Evolutionary conservation across 441 rosid genomes (phyloP), one percentile per base, ranked within the genome.

Genomic region (Brassica hybrid): DNA sequence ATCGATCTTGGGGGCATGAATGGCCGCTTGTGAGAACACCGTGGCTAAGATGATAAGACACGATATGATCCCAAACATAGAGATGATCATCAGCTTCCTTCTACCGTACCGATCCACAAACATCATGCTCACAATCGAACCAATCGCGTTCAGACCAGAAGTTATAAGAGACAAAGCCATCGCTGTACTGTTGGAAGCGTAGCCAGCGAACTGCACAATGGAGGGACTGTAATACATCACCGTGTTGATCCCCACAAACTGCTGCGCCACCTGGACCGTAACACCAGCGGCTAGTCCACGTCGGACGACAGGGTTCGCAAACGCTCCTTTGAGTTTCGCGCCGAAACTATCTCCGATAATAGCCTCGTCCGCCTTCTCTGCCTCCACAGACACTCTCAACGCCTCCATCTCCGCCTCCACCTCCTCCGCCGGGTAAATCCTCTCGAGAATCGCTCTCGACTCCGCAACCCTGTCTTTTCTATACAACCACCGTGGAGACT

Each of bases 401-500:
- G 87, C 89, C 13, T 59, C 77, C 80, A 93, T 69, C 82, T 93
- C 99, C 0, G 38, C 71, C 63, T 88, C 91, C 4, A 94, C 91
- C 69, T 94, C 94, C 0, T 89, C 76, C 11, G 79, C 79, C 3
- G 92, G 90, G 73, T 94, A 93, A 12, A 91, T 86, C 41, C 65
- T 90, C 79, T 82, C 88, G 13, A 94, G 69, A 56, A 91, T 89
- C 0, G 72, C 81, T 74, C 89, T 81, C 0, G 97, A 93, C 57
- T 91, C 92, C 0, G 82, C 88, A n/a, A 81, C 77, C 69, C 85
- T 85, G 13, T 84, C 76, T 88, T 83, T 82, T 48, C 88, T 82
- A 67, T 84, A 93, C 7, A 94, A 91, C 94, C 96, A 94, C 80
- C 98, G 76, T 3, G 99, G 99, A 73, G 98, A 91, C 74, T 94